These are phyloP conservation scores for Penicillium sp. DNA, from an alignment of 2,329 filamentous ascomycete genomes.

Conservation along the genomic window DNA sequence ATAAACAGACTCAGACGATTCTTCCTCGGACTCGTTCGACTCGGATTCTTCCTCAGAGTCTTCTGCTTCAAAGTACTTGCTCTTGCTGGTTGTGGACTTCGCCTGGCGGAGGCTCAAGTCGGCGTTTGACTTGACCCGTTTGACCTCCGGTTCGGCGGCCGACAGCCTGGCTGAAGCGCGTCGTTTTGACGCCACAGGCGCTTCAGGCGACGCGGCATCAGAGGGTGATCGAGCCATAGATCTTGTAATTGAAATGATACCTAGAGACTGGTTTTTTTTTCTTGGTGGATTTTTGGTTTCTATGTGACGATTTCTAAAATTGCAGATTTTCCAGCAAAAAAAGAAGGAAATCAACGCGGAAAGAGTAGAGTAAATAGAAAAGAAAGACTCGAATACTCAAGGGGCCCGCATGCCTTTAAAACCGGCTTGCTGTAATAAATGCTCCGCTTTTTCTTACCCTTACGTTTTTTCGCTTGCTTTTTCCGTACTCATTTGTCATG, in stretches of 20 bases:
- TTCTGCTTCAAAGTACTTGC: conserved; percentile 54
- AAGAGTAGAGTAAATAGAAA: not conserved
- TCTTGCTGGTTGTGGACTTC: conserved; percentile 50
- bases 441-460: conserved; percentile 7
- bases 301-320: not conserved
- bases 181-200: conserved; percentile 36
- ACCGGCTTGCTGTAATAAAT: conserved; percentile 1
- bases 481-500: not conserved
- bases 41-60: conserved; percentile 36
- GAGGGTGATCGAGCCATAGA: conserved; percentile 41
- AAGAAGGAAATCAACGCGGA: not conserved
- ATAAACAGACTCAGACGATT: conserved; percentile 60
- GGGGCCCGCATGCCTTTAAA: conserved; percentile 11
- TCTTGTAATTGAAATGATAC: not conserved
- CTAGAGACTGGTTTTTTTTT: not conserved
- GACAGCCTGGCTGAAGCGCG: conserved; percentile 37
- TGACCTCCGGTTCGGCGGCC: conserved; percentile 29
- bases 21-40: conserved; percentile 74
- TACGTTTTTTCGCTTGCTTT: not conserved
- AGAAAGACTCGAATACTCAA: not conserved
- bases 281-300: not conserved
- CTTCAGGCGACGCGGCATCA: conserved; percentile 35
- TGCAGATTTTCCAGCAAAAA: not conserved
- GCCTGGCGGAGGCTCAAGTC: conserved; percentile 16
- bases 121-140: conserved; percentile 34